Percentiles rank a stretch among this genome's conserved stretches.
phyloP scores from a whole-genome alignment of 129 eudicot genomes.

The Glebionis coronaria region DNA sequence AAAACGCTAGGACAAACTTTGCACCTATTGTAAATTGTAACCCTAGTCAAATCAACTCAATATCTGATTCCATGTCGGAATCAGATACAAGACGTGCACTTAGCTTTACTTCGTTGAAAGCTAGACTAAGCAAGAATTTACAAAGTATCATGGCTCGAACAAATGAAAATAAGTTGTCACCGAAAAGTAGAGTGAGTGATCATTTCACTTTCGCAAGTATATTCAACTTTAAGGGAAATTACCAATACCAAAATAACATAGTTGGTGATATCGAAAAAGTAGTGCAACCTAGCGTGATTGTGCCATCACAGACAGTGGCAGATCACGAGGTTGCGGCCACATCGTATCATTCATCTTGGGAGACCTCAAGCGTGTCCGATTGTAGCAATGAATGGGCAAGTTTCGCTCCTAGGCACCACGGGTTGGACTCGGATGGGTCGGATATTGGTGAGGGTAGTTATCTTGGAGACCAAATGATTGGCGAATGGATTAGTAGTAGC shows the following conservation, averaged over 20 bases:
- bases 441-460: conserved; percentile 48
- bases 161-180: conserved; percentile 48
- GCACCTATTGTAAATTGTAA: conserved; percentile 28
- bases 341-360: conserved; percentile 49
- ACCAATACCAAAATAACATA: conserved; percentile 32
- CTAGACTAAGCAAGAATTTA: conserved; percentile 70
- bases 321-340: conserved; percentile 35
- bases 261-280: conserved; percentile 48
- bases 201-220: conserved; percentile 83
- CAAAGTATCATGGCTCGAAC: conserved; percentile 67
- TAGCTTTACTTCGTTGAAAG: conserved; percentile 69
- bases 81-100: conserved; percentile 40
- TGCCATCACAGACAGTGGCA: conserved; percentile 44
- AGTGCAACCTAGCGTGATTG: conserved; percentile 78
- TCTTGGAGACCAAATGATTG: conserved; percentile 42
- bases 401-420: conserved; percentile 34
- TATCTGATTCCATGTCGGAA: conserved; percentile 16
- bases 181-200: conserved; percentile 68
- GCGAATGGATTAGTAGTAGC: conserved; percentile 68
- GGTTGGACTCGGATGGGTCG: conserved; percentile 60
- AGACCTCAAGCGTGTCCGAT: conserved; percentile 53
- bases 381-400: conserved; percentile 51
- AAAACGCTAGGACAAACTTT: conserved; percentile 72
- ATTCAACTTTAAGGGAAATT: conserved; percentile 49
- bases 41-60: conserved; percentile 19